These are phyloP conservation scores for Helotiales sp. DNA, from an alignment of 2,329 filamentous ascomycete species.

Conservation along the genomic window DNA sequence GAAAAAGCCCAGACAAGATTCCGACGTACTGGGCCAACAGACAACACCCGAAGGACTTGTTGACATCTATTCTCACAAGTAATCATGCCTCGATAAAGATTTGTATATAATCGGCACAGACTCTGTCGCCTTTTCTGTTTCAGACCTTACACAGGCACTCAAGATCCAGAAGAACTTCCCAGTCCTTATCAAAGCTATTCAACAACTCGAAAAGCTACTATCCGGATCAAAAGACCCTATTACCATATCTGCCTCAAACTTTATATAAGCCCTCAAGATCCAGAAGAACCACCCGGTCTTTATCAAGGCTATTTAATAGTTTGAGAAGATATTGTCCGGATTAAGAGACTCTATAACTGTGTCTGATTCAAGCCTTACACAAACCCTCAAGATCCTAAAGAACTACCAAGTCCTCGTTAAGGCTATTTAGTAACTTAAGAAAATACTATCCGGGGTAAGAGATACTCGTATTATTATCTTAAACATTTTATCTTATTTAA, in stretches of 20 bases:
- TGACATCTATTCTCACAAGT: neutral
- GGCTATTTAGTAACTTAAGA: too few species aligned
- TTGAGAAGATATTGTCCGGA: neutral
- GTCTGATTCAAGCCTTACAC: neutral
- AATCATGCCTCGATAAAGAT: neutral
- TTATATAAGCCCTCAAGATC: neutral
- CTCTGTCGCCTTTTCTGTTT: neutral
- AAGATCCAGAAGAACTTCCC: neutral
- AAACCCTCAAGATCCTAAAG: too few species aligned
- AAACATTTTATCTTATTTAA: conserved; percentile 2
- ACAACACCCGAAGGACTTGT: neutral
- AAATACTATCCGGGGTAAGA: neutral
- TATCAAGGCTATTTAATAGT: neutral
- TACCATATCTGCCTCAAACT: neutral
- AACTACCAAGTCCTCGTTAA: too few species aligned
- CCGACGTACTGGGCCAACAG: neutral
- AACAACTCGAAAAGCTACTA: neutral
- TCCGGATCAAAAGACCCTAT: neutral
- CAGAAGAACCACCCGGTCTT: neutral
- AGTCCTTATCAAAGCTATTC: too few species aligned
- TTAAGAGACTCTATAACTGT: neutral
- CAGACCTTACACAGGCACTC: neutral
- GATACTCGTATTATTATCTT: neutral
- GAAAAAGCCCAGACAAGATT: neutral
- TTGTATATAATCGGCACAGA: neutral